These are phyloP conservation scores for Eucalyptus virginea DNA, from an alignment of 345 rosid species.

Conservation along the genomic window DNA sequence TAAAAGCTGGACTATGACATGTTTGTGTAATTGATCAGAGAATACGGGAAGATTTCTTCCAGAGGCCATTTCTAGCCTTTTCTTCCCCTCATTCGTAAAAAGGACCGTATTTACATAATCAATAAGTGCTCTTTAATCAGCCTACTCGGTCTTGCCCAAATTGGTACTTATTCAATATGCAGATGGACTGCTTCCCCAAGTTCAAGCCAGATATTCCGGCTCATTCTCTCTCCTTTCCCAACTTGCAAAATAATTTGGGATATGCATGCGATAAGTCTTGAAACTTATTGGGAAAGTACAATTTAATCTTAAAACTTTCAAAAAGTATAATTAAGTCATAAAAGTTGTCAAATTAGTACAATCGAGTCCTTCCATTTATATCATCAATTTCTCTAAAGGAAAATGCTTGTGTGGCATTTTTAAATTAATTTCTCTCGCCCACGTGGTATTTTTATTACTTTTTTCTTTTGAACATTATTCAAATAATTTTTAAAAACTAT, in stretches of 20 bases:
- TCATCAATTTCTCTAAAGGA: too few species aligned
- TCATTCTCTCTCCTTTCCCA: not conserved
- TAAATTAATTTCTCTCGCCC: too few species aligned
- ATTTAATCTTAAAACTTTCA: accelerated
- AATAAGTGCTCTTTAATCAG: not conserved
- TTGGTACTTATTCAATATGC: not conserved
- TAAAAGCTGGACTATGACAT: not conserved
- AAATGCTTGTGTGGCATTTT: too few species aligned
- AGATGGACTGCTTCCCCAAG: not conserved
- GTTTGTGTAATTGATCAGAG: not conserved
- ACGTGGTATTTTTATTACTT: too few species aligned
- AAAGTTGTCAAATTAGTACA: too few species aligned
- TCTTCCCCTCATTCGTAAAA: too few species aligned
- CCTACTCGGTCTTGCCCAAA: not conserved
- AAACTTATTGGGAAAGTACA: accelerated
- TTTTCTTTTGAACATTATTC: too few species aligned
- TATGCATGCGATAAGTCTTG: accelerated
- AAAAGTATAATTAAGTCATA: accelerated
- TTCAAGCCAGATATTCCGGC: not conserved
- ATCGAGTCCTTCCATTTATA: accelerated
- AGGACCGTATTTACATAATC: not conserved
- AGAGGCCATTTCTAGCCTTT: too few species aligned
- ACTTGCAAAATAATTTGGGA: not conserved
- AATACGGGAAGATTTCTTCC: not conserved
- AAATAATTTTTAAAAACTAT: too few species aligned